phyloP scores from a whole-genome alignment of 1,284 basidiomycete genomes.

The Cutaneotrichosporon cyanovorans region DNA sequence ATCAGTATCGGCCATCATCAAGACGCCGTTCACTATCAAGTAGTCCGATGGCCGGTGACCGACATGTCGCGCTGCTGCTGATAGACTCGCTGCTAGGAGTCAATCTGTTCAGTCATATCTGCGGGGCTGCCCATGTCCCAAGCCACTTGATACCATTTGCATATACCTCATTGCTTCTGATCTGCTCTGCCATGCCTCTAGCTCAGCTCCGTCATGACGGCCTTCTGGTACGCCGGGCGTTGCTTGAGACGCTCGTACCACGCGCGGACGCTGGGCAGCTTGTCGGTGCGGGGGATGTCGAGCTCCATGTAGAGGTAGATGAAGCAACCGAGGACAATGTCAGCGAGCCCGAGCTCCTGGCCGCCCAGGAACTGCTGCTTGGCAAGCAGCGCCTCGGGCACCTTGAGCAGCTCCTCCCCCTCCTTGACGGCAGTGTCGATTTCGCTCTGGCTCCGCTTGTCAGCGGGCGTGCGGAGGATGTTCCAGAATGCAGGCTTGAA shows the following conservation, averaged over 20 bases:
- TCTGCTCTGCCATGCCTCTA: too few species aligned
- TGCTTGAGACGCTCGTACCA: slow-evolving; percentile 8
- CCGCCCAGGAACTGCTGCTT: slow-evolving; percentile 4
- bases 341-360: slow-evolving; percentile 7
- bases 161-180: too few species aligned
- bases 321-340: slow-evolving; percentile 9
- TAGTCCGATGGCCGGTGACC: too few species aligned
- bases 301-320: slow-evolving; percentile 10
- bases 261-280: slow-evolving; percentile 1
- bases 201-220: slow-evolving; percentile 4
- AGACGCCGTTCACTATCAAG: too few species aligned
- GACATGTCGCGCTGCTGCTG: too few species aligned
- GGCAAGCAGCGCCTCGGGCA: slow-evolving; percentile 8
- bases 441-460: slow-evolving; percentile 2
- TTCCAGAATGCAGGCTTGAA: slow-evolving; percentile 4
- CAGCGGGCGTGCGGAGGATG: slow-evolving; percentile 5
- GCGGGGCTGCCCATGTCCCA: too few species aligned
- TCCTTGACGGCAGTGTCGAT: background rate
- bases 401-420: background rate
- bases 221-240: slow-evolving; percentile 8
- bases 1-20: too few species aligned
- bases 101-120: too few species aligned
- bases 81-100: too few species aligned
- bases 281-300: slow-evolving; percentile 1
- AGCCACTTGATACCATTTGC: too few species aligned